These are phyloP conservation scores for Tripidium arundinaceum DNA, from an alignment of 202 grass and related monocot species.

Conservation along the genomic window DNA sequence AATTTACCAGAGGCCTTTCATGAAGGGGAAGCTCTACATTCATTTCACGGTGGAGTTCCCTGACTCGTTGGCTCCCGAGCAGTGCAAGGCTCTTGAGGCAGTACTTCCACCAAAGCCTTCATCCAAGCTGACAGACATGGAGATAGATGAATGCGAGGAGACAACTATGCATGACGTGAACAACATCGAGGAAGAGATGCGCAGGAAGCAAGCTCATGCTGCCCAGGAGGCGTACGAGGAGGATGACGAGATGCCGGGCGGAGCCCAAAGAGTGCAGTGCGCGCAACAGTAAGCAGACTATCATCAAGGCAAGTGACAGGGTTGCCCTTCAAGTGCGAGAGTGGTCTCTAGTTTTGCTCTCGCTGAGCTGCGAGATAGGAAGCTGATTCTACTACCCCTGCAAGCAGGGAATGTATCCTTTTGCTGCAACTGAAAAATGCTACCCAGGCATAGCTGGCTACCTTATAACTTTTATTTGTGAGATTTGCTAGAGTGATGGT, in stretches of 20 bases:
- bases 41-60: slow-evolving; percentile 90
- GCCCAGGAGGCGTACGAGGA: slow-evolving; percentile 83
- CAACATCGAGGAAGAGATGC: slow-evolving; percentile 86
- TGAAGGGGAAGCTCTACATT: slow-evolving; percentile 96
- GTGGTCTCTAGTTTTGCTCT: not conserved
- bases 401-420: not conserved
- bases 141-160: slow-evolving; percentile 90
- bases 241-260: slow-evolving; percentile 49
- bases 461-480: not conserved
- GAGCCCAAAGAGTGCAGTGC: slow-evolving; percentile 78
- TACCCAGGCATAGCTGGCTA: not conserved
- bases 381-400: not conserved
- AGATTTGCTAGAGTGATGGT: not conserved
- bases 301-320: not conserved
- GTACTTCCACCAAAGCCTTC: slow-evolving; percentile 62
- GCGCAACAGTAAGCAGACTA: slow-evolving; percentile 64
- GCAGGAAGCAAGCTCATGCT: slow-evolving; percentile 60
- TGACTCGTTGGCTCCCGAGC: slow-evolving; percentile 53
- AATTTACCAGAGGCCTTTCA: slow-evolving; percentile 89
- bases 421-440: not conserved
- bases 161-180: slow-evolving; percentile 75
- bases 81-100: slow-evolving; percentile 72
- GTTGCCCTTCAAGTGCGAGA: not conserved
- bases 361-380: not conserved
- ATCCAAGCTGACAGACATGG: slow-evolving; percentile 72